Percentiles rank a stretch among this genome's conserved stretches.
These are phyloP conservation scores for Trypanosoma boissoni DNA, from an alignment of 208 protist genomes.

Conservation along the genomic window DNA sequence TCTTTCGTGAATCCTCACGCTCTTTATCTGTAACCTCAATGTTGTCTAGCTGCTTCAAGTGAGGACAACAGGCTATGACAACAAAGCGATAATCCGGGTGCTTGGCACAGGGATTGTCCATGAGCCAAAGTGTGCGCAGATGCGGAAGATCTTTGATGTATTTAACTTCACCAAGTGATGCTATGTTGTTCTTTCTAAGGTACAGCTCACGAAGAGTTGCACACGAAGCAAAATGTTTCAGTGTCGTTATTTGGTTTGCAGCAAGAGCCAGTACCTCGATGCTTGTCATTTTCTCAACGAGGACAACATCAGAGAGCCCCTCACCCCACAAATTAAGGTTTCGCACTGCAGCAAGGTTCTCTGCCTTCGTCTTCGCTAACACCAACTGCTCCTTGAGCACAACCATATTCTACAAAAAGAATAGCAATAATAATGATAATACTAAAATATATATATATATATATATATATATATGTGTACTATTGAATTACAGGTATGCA, in stretches of 20 bases:
- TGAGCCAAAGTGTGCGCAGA: slow-evolving; percentile 89
- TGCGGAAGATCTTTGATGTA: slow-evolving; percentile 59
- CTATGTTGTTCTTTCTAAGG: slow-evolving; percentile 90
- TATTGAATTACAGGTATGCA: background rate
- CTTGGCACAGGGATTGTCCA: slow-evolving; percentile 90
- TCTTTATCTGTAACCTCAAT: slow-evolving; percentile 68
- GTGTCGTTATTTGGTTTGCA: slow-evolving; percentile 75
- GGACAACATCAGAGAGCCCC: slow-evolving; percentile 74
- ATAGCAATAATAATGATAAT: background rate
- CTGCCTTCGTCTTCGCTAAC: slow-evolving; percentile 84
- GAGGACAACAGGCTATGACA: slow-evolving; percentile 79
- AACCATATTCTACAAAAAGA: background rate
- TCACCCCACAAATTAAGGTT: slow-evolving; percentile 92
- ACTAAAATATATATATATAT: background rate
- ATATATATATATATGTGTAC: background rate
- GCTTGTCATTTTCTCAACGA: slow-evolving; percentile 63
- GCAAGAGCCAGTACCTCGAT: slow-evolving; percentile 86
- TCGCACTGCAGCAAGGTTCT: slow-evolving; percentile 67
- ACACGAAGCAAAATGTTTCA: slow-evolving; percentile 74
- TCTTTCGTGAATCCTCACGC: slow-evolving; percentile 47
- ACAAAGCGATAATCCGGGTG: slow-evolving; percentile 83
- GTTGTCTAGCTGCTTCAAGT: slow-evolving; percentile 86
- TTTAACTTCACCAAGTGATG: slow-evolving; percentile 69
- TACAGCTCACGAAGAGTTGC: slow-evolving; percentile 85
- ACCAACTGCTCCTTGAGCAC: slow-evolving; percentile 79